Evolutionary conservation across 805 yeast species (phyloP).

Genomic region (Lachancea sp.): DNA sequence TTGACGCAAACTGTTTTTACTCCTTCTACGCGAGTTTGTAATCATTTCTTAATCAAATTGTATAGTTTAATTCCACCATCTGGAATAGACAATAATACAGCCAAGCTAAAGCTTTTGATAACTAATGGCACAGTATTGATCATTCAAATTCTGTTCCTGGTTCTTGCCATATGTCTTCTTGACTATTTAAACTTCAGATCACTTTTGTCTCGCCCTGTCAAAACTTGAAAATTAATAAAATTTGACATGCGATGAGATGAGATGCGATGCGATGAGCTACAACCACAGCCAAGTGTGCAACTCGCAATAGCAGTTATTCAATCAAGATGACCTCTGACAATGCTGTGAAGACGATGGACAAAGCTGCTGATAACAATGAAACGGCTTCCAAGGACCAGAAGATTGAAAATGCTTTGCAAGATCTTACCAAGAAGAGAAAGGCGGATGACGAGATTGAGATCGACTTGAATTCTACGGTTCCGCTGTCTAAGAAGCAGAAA

Average conservation of each 20-base stretch:
- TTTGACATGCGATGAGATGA: slow-evolving; percentile 12
- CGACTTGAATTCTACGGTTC: slow-evolving; percentile 63
- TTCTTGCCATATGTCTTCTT: too few relatives aligned
- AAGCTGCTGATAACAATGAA: neutral
- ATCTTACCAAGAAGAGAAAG: slow-evolving; percentile 33
- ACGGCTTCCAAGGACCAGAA: slow-evolving; percentile 24
- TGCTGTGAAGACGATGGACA: neutral
- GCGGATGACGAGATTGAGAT: slow-evolving; percentile 57
- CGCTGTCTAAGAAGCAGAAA: slow-evolving; percentile 86
- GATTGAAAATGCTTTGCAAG: slow-evolving; percentile 29
- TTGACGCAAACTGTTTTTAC: neutral
- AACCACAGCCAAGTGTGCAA: neutral
- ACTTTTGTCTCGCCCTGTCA: neutral
- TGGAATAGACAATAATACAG: neutral
- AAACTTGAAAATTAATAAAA: too few relatives aligned
- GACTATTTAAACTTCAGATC: neutral
- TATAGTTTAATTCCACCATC: slow-evolving; percentile 1
- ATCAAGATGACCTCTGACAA: neutral
- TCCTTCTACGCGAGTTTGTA: slow-evolving; percentile 5
- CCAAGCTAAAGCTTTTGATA: too few relatives aligned
- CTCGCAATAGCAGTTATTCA: neutral
- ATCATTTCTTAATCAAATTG: slow-evolving; percentile 6
- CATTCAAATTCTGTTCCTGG: too few relatives aligned
- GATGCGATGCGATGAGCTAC: slow-evolving; percentile 15
- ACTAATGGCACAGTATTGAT: too few relatives aligned